Percentiles rank a stretch among this genome's conserved stretches.
These are phyloP conservation scores for Plasmodium malariae DNA, from an alignment of 169 alveolate species.

Conservation along the genomic window DNA sequence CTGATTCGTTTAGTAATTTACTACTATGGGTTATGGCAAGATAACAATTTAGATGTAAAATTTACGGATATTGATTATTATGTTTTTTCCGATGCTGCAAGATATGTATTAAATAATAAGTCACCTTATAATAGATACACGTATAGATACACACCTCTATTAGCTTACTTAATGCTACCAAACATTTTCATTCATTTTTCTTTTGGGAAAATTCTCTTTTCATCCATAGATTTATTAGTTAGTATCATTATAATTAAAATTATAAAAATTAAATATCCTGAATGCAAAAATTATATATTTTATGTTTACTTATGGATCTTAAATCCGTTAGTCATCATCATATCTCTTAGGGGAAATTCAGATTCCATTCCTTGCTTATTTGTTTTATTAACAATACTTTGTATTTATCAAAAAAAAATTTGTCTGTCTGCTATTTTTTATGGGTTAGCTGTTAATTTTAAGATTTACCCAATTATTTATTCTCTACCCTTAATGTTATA, in stretches of 20 bases:
- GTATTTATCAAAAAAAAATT: conserved; percentile 69
- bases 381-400: conserved; percentile 82
- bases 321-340: conserved; percentile 93
- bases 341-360: conserved; percentile 97
- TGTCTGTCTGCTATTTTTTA: conserved; percentile 87
- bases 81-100: conserved; percentile 98
- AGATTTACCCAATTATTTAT: conserved; percentile 97
- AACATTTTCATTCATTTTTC: conserved; percentile 81
- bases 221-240: conserved; percentile 91
- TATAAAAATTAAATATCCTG: conserved; percentile 31
- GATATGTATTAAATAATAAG: conserved; percentile 91
- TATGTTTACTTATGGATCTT: conserved; percentile 91
- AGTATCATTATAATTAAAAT: conserved; percentile 65
- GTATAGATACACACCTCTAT: conserved; percentile 98
- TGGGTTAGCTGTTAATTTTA: conserved; percentile 96
- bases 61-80: conserved; percentile 98
- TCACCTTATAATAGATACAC: conserved; percentile 98
- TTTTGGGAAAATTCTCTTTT: conserved; percentile 93
- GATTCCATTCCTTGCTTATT: conserved; percentile 85
- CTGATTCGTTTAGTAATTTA: conserved; percentile 57
- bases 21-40: conserved; percentile 70
- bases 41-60: conserved; percentile 84
- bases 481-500: conserved; percentile 91
- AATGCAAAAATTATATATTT: conserved; percentile 67
- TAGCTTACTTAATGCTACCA: conserved; percentile 87